Evolutionary conservation across 345 rosid genomes (phyloP), one percentile per base, ranked within the genome.

Genomic region (Eucalyptus decipiens): DNA sequence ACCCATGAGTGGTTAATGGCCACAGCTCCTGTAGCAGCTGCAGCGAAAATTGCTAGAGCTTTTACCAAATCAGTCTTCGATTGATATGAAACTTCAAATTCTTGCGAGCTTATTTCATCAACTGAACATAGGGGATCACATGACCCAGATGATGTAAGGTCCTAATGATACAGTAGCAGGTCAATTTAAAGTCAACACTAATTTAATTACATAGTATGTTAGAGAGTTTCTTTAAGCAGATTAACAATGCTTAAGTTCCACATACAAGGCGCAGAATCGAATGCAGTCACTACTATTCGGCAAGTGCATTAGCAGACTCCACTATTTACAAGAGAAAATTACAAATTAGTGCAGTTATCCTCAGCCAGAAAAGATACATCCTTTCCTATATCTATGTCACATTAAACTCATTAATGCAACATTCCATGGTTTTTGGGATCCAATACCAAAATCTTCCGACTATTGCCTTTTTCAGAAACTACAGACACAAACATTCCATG

Each of bases 1-100:
- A 98, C 98, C 98, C 99, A 97, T 4, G 99, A 97, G 34, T 95
- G 99, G 88, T 96, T 97, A 89, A 98, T 95, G 40, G 99, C 99
- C 88, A 90, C 90, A 83, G 99, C 90, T 91, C 98, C 99, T 5
- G 98, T 95, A 30, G 92, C 94, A 90, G 97, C 97, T 45, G 96
- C 96, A 37, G 95, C 98, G 51, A 97, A 88, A 88, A 98, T 86
- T 52, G 97, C 97, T 91, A 97, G 87, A 87, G 99, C 98, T 93
- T 96, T 98, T 86, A 93, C 86, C 54, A 94, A 83, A 93, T 96
- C 99, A 21, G 98, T 96, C 95, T 96, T 97, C 43, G 99, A 96
- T 92, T 96, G 96, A 90, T 95, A 95, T 86, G 85, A 89, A 58
- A 94, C 96, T 87, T 95, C 96, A 40, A 94, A 95, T 90, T 97